Base-by-base conservation (phyloP, 2,329 filamentous ascomycete genomes). In the Pseudogymnoascus sp. region DNA sequence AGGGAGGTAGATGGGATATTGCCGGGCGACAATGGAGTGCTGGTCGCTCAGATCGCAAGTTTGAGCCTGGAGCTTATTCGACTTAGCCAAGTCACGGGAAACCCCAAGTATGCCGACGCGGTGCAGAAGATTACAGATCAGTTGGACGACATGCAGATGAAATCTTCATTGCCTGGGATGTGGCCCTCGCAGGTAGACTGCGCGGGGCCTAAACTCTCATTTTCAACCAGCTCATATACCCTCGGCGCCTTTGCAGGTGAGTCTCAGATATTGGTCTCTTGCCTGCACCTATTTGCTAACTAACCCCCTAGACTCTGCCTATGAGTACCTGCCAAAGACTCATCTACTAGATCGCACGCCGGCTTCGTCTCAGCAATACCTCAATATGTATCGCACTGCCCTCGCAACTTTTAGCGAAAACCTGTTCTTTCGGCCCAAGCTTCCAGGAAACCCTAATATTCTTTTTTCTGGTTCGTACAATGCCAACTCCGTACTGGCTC, bases 41-140 rank as follows among this genome's bases (percentile, higher is more conserved):
- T 59, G 34, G 50, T 58, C 18, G 60, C 60, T 9, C 62, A 58
- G 28, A 43, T 35, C 38, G 62, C 54, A 25, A 59, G 38, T 16
- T 63, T 90, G 47, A 84, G 81, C 1, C 73, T 92, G 64, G 88
- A 91, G 68, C 89, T 91, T 69, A 89, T 85, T 3, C 78, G 87
- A 6, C 74, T 91, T 47, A 80, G 85, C 4, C 87, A 90, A 70
- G 75, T 91, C 61, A 90, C 87, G 0, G 83, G 82, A 60, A 77
- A 90, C 62, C 71, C 79, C 61, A 88, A 85, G 67, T 91, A 88
- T 73, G 90, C 86, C 69, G 89, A 92, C 70, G 89, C 89, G 1
- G 81, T 91, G 61, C 85, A 87, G 62, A 81, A 88, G 8, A 83
- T 95, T 57, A 89, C 87, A 7, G 80, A 87, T 62, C 81, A 86